phyloP scores from a whole-genome alignment of 1,284 basidiomycete genomes.

The Trichosporon faecale region DNA sequence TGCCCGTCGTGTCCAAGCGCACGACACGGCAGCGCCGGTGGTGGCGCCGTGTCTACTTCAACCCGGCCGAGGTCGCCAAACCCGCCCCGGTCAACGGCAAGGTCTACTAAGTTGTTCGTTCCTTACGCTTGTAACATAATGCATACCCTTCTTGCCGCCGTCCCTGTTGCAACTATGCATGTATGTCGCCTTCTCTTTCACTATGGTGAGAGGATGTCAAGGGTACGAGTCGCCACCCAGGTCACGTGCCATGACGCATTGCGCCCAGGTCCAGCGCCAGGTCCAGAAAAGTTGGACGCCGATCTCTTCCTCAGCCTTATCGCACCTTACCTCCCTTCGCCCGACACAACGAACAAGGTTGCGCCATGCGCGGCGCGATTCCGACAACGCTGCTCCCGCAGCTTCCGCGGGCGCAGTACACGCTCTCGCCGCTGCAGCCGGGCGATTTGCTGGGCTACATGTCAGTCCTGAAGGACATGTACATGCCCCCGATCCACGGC shows the following conservation, averaged over 20 bases:
- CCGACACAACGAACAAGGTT: slow-evolving; percentile 15
- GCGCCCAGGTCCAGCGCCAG: background rate
- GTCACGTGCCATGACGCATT: slow-evolving; percentile 6
- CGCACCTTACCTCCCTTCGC: background rate
- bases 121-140: background rate
- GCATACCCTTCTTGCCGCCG: too few species aligned
- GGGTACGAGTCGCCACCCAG: background rate
- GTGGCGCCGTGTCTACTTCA: slow-evolving; percentile 25
- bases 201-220: too few species aligned
- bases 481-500: slow-evolving; percentile 47
- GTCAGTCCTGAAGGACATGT: slow-evolving; percentile 32
- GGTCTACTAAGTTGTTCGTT: background rate
- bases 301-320: background rate
- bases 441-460: slow-evolving; percentile 38
- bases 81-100: background rate
- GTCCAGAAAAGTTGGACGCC: background rate
- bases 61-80: background rate
- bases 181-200: too few species aligned
- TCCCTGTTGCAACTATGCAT: background rate
- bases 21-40: slow-evolving; percentile 24
- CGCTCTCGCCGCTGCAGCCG: slow-evolving; percentile 35
- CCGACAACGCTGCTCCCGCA: slow-evolving; percentile 42
- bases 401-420: slow-evolving; percentile 37
- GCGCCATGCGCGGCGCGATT: slow-evolving; percentile 24
- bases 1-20: slow-evolving; percentile 10